Evolutionary conservation across 2,329 filamentous ascomycete genomes (phyloP), one percentile per base, ranked within the genome.

Genomic region (Fusarium fujikuroi): DNA sequence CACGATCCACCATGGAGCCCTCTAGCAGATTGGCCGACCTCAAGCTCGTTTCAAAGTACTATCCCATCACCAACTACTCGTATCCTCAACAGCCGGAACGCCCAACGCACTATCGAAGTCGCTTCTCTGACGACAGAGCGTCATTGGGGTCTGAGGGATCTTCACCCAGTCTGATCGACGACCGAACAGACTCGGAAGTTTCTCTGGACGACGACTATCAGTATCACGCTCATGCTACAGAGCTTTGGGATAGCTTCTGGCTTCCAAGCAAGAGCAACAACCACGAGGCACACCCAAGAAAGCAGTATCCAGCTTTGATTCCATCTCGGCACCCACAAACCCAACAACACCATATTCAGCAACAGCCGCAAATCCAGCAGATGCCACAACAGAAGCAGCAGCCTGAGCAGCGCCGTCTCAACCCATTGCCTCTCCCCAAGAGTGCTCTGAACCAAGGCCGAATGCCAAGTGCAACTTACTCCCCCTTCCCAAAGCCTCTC

Each of bases 241-340:
- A 86, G 73, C 76, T 87, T 5, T 89, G 87, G 87, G 85, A 88
- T 74, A 85, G 80, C 60, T 89, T 88, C 75, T 88, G 86, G 86
- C 74, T 76, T 43, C 75, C 61, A 14, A 68, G 37, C 53, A 75
- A 71, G 49, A 66, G 69, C 21, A 63, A 72, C 18, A 43, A 54
- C 3, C 23, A 46, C 44, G 71, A 73, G 28, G 50, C 65, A 39
- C 69, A 68, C 25, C 65, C 76, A 15, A 75, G 66, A 52, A 80
- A 80, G 68, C 79, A 81, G 28, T 80, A 80, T 62, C 78, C 79
- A 25, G 80, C 80, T 18, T 64, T 80, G 67, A 76, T 80, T 12
- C 75, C 80, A 18, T 77, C 78, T 14, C 78, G 78, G n/a, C 75
- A 77, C n/a, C 71, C 74, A n/a, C 73, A 60, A 25, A 47, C 58